Percentiles rank a stretch among this genome's conserved stretches.
Evolutionary conservation across 2,329 filamentous ascomycete species (phyloP).

Genomic region (Mycosphaerella sp.): DNA sequence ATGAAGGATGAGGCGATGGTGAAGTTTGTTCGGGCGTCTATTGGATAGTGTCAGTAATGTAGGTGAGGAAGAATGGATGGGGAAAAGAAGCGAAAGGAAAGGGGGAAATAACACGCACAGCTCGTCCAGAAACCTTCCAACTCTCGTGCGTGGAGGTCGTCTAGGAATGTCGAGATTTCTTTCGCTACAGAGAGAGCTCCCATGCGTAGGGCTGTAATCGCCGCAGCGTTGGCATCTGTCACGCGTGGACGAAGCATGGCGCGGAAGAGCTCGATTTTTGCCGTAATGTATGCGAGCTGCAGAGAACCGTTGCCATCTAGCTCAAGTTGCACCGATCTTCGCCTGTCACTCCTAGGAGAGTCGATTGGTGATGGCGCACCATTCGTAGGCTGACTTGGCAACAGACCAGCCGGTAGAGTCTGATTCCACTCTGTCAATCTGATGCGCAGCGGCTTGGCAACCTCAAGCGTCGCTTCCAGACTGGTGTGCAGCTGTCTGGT

Average conservation of each 20-base stretch:
- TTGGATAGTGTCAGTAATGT: background rate
- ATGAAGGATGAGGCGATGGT: conserved; percentile 34
- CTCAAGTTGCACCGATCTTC: conserved; percentile 33
- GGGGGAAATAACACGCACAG: conserved; percentile 25
- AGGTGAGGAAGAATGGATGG: no score
- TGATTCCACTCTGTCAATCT: conserved; percentile 47
- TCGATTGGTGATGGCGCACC: conserved; percentile 11
- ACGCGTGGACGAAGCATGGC: conserved; percentile 42
- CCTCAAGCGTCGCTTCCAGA: conserved; percentile 40
- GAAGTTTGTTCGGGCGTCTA: conserved; percentile 35
- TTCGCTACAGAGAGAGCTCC: conserved; percentile 30
- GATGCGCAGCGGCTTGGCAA: conserved; percentile 46
- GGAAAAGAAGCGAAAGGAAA: background rate
- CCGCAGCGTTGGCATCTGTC: conserved; percentile 27
- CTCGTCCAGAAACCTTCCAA: conserved; percentile 34
- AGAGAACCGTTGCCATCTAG: conserved; percentile 44
- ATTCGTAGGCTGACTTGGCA: conserved; percentile 14
- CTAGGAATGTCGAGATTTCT: conserved; percentile 31
- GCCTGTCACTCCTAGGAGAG: conserved; percentile 18
- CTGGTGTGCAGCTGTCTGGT: conserved; percentile 41
- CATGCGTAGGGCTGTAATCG: conserved; percentile 30
- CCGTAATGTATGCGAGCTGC: conserved; percentile 48
- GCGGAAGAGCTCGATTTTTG: conserved; percentile 49
- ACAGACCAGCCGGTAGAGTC: conserved; percentile 37
- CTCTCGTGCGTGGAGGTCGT: conserved; percentile 28